phyloP scores from a whole-genome alignment of 768 basidiomycete genomes.

The Boletales sp. region DNA sequence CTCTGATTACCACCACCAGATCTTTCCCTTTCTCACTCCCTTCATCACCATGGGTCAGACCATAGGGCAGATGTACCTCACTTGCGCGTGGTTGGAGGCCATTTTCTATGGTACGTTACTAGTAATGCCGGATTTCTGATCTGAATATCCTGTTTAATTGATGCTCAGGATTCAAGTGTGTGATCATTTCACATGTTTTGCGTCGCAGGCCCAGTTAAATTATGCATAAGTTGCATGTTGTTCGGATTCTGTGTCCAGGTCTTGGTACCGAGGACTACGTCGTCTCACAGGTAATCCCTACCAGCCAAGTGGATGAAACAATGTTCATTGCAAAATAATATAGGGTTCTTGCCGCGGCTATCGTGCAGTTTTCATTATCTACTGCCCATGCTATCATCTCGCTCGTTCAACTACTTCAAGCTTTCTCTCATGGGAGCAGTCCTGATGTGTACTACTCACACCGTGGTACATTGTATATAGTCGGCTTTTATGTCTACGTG shows the following conservation, averaged over 20 bases:
- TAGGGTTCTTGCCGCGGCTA: conserved; percentile 9
- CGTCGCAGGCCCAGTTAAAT: not conserved
- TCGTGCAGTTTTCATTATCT: conserved; percentile 15
- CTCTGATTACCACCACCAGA: not conserved
- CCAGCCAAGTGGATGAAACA: not conserved
- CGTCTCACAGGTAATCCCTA: conserved; percentile 6
- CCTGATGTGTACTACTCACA: conserved; percentile 8
- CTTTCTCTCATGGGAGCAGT: conserved; percentile 4
- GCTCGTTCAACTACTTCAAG: conserved; percentile 12
- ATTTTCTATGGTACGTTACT: conserved; percentile 16
- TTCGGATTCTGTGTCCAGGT: conserved; percentile 11
- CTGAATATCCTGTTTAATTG: not conserved
- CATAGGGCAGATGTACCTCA: conserved; percentile 16
- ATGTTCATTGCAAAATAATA: not conserved
- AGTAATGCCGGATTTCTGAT: not conserved
- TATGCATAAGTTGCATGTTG: conserved; percentile 7
- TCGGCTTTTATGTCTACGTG: conserved; percentile 18
- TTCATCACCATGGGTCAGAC: conserved; percentile 7
- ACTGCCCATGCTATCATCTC: conserved; percentile 13
- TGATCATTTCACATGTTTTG: not conserved
- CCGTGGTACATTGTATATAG: conserved; percentile 5
- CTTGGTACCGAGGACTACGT: not conserved
- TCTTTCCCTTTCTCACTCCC: not conserved
- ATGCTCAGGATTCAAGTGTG: conserved; percentile 10
- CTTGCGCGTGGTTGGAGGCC: conserved; percentile 12